A percentile compares a stretch with the other conserved stretches of the same genome.
Evolutionary conservation across 1,139 yeast species (phyloP).

Genomic region (Suhomyces yuchorum): DNA sequence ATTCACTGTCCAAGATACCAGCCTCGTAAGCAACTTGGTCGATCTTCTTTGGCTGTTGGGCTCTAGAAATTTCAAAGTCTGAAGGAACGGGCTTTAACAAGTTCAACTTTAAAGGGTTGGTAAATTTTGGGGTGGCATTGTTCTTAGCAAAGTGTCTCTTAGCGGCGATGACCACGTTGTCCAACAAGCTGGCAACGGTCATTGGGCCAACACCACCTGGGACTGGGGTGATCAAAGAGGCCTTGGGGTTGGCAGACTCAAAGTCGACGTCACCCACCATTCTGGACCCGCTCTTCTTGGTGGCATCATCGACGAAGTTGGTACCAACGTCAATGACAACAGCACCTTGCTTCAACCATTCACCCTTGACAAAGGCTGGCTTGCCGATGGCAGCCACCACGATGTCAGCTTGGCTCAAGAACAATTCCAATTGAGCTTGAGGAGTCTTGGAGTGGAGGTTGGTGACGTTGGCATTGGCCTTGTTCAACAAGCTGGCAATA

Average conservation of each 20-base stretch:
- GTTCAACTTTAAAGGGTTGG: conserved; percentile 53
- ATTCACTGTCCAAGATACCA: conserved; percentile 61
- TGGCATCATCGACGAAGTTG: conserved; percentile 65
- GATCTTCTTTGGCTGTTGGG: conserved; percentile 70
- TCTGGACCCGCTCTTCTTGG: conserved; percentile 56
- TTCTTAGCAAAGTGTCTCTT: conserved; percentile 50
- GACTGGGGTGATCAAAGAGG: conserved; percentile 73
- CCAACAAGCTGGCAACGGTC: conserved; percentile 88
- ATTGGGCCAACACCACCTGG: conserved; percentile 92
- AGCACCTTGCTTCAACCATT: conserved; percentile 70
- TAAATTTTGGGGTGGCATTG: conserved; percentile 52
- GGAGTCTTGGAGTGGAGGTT: conserved; percentile 77
- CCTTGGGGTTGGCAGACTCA: conserved; percentile 55
- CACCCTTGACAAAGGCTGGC: conserved; percentile 69
- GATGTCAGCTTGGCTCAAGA: conserved; percentile 68
- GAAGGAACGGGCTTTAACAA: conserved; percentile 67
- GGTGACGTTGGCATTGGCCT: conserved; percentile 78
- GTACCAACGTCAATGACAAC: conserved; percentile 80
- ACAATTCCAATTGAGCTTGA: conserved; percentile 53
- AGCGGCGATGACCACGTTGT: conserved; percentile 85
- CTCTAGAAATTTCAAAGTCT: conserved; percentile 73
- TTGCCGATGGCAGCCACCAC: conserved; percentile 78
- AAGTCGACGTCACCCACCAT: conserved; percentile 81
- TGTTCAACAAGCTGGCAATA: conserved; percentile 69
- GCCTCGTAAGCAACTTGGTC: conserved; percentile 63